Evolutionary conservation across 257 asterid species (phyloP), one percentile per base, ranked within the genome.

Genomic region (Forsythia viridissima): DNA sequence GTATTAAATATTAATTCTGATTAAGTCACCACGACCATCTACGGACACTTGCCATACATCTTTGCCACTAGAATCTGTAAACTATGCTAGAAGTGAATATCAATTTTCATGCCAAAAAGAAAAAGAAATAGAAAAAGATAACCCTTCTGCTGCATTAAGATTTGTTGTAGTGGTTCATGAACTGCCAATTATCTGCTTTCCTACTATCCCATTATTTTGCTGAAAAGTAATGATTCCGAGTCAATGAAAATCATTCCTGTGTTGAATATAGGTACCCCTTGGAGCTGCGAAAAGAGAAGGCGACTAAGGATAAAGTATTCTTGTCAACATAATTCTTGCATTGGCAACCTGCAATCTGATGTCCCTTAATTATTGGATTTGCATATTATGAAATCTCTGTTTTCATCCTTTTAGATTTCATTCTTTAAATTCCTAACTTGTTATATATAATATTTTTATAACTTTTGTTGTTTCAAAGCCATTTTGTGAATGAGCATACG

Each of bases 271-370:
- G 99, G 99, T 96, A 96, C 70, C 99, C 99, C 0, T 81, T 96
- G 89, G 99, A 96, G 94, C 87, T 96, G 81, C 88, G 99, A 38
- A 96, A 92, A 87, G 98, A 92, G 83, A 96, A 96, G 87, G 86
- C 96, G 6, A 91, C 92, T 46, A 93, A 96, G 84, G 85, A 84
- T 75, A 93, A 95, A 97, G 99, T 96, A 88, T 55, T 71, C 13
- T 63, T 66, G 38, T 37, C 40, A 40, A 76, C 68, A 3, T 82
- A 43, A 59, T 36, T 77, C 65, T 66, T 67, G 52, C 46, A 12
- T 34, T 34, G 2, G 71, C 44, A 36, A 70, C 66, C 71, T 72
- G 43, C 73, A 10, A 40, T 71, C 74, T 55, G 75, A 83, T 42
- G 61, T 72, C 80, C 40, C 73, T 70, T 43, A 76, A 72, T 15